Percentiles rank a stretch among this genome's conserved stretches.
These are phyloP conservation scores for Cytospora leucostoma DNA, from an alignment of 2,329 filamentous ascomycete species.

Conservation along the genomic window DNA sequence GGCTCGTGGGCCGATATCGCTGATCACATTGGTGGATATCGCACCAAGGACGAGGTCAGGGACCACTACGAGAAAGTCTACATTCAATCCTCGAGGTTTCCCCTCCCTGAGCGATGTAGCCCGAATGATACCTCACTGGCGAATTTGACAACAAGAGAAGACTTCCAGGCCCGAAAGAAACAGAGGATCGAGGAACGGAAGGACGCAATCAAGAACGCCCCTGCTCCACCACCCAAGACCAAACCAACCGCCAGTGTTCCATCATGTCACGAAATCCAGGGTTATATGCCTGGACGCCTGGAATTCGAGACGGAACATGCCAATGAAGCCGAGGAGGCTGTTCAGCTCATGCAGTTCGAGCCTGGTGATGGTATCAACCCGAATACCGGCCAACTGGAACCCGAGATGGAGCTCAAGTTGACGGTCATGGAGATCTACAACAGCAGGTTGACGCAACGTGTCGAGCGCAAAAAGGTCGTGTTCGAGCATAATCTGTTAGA, in stretches of 20 bases:
- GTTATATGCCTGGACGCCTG: constrained; percentile 95
- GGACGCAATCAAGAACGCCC: constrained; percentile 80
- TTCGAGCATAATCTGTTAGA: constrained; percentile 94
- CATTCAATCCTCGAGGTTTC: constrained; percentile 79
- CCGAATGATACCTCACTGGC: constrained; percentile 78
- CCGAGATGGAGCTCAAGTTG: constrained; percentile 96
- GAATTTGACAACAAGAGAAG: constrained; percentile 80
- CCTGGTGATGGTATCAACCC: constrained; percentile 91
- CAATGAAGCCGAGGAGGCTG: constrained; percentile 96
- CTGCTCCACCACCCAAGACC: constrained; percentile 83
- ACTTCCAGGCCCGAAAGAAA: constrained; percentile 93
- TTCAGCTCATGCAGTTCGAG: constrained; percentile 98
- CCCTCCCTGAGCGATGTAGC: constrained; percentile 82
- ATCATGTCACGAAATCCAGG: constrained; percentile 95
- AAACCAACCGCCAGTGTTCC: constrained; percentile 96
- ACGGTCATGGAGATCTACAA: constrained; percentile 99
- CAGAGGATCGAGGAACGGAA: constrained; percentile 88
- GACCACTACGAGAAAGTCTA: constrained; percentile 92
- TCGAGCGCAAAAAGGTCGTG: constrained; percentile 93
- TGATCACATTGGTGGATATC: constrained; percentile 94
- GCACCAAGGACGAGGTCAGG: constrained; percentile 91
- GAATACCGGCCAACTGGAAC: constrained; percentile 80
- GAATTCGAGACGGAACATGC: constrained; percentile 98
- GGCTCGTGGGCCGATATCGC: constrained; percentile 98
- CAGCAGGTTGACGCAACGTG: constrained; percentile 81